Evolutionary conservation across 257 asterid genomes (phyloP).

Genomic region (Cruciata laevipes): DNA sequence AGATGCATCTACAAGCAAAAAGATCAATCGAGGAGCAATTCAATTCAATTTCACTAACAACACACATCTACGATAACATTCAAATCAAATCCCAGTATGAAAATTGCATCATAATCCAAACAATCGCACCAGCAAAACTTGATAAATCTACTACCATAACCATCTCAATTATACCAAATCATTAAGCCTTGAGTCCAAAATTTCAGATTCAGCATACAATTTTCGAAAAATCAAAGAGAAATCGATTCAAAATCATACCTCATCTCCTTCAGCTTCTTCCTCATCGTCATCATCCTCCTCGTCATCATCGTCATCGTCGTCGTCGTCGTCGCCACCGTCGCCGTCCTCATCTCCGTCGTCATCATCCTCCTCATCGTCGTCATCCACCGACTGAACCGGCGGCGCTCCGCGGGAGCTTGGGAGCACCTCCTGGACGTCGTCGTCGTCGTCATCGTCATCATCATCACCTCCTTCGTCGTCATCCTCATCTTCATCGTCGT

Average conservation of each 20-base stretch:
- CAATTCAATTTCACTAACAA: background rate
- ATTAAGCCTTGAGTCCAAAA: background rate
- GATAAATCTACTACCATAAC: background rate
- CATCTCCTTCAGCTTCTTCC: slow-evolving; percentile 28
- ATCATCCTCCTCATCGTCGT: slow-evolving; percentile 33
- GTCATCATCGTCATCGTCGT: slow-evolving; percentile 13
- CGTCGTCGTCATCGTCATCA: slow-evolving; percentile 1
- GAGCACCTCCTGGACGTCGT: slow-evolving; percentile 15
- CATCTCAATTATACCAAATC: background rate
- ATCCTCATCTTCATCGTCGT: slow-evolving; percentile 25
- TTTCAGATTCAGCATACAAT: background rate
- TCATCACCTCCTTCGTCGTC: slow-evolving; percentile 16
- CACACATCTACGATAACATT: background rate
- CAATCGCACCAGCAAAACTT: background rate
- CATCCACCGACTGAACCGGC: slow-evolving; percentile 24
- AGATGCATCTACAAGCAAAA: background rate
- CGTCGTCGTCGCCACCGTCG: slow-evolving; percentile 21
- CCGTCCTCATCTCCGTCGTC: slow-evolving; percentile 18
- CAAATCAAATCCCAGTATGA: background rate
- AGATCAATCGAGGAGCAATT: background rate
- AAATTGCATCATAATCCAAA: background rate
- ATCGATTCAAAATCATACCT: slow-evolving; percentile 7
- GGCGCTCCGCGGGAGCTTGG: slow-evolving; percentile 25
- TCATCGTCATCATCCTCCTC: slow-evolving; percentile 14
- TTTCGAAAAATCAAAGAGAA: background rate